Evolutionary conservation across 2,329 filamentous ascomycete genomes (phyloP), one percentile per base, ranked within the genome.

Genomic region (Venturia nashicola): DNA sequence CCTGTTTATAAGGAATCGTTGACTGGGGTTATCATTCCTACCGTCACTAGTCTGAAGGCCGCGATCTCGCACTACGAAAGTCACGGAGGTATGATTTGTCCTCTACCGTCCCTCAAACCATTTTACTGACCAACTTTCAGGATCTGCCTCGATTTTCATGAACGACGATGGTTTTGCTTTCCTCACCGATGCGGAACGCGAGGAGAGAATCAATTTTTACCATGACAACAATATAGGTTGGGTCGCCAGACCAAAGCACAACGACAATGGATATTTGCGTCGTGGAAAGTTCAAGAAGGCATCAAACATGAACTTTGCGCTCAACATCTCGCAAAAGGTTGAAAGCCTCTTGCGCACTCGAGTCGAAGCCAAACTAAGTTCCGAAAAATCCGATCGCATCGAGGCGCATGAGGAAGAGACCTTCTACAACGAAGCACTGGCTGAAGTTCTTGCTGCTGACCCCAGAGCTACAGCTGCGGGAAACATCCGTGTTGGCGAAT

Each of bases 161-260:
- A 89, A 90, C 71, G 87, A 90, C 67, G 87, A 90, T 67, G 87
- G 87, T 69, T 79, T 91, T 62, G 87, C 90, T 73, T 77, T 90
- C 42, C 77, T 90, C 60, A 75, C 78, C 8, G 72, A 75, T n/a
- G 77, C 78, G 42, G 73, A 80, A 63, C 73, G 75, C 12, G 72
- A 75, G 64, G 75, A 73, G 14, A 72, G 79, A 18, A 78, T 76
- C 60, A 74, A 78, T 14, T 81, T 78, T 67, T 81, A 81, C 67
- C 76, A 77, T 32, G 77, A 80, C 61, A 77, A 81, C 68, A 76
- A 74, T 62, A 80, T 81, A 64, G 78, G 78, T 23, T 81, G 78
- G 77, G 76, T 76, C n/a, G 77, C 79, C 20, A 72, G 79, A 43
- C 79, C 79, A 2, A 77, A 76, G 64, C 78, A 80, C 76, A 80